phyloP scores from a whole-genome alignment of 176 grass and related monocot species.

The Cenchrus americanus region DNA sequence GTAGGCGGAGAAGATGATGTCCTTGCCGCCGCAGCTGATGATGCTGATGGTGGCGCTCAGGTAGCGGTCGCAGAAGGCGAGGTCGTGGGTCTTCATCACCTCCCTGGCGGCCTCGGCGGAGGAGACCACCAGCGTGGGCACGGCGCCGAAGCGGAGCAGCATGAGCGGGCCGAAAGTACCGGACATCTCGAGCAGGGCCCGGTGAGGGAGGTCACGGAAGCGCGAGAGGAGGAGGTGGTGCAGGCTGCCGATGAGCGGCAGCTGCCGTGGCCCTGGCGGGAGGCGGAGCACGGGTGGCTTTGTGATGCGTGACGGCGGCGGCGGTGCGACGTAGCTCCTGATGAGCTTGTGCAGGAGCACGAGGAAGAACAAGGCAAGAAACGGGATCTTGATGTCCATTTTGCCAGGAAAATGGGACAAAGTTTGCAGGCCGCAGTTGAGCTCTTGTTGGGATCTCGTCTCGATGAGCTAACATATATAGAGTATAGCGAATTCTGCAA shows the following conservation, averaged over 20 bases:
- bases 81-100: slow-evolving; percentile 50
- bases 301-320: not conserved
- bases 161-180: slow-evolving; percentile 16
- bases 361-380: not conserved
- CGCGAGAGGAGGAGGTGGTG: slow-evolving; percentile 47
- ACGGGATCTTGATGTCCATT: slow-evolving; percentile 17
- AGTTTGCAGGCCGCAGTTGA: not conserved
- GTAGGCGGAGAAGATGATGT: slow-evolving; percentile 48
- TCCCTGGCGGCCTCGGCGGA: slow-evolving; percentile 48
- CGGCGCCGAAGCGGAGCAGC: slow-evolving; percentile 47
- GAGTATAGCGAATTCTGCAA: too few relatives aligned
- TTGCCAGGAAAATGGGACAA: not conserved
- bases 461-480: not conserved
- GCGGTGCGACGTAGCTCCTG: not conserved
- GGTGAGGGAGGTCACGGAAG: slow-evolving; percentile 40
- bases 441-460: not conserved
- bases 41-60: slow-evolving; percentile 27
- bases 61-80: slow-evolving; percentile 36
- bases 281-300: not conserved
- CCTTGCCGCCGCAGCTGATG: slow-evolving; percentile 24
- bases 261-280: slow-evolving; percentile 47
- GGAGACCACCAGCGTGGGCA: slow-evolving; percentile 44
- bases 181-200: slow-evolving; percentile 38
- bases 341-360: slow-evolving; percentile 5
- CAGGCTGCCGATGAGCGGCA: slow-evolving; percentile 53